Evolutionary conservation across 805 yeast species (phyloP).

Genomic region (Metschnikowia colocasiae): DNA sequence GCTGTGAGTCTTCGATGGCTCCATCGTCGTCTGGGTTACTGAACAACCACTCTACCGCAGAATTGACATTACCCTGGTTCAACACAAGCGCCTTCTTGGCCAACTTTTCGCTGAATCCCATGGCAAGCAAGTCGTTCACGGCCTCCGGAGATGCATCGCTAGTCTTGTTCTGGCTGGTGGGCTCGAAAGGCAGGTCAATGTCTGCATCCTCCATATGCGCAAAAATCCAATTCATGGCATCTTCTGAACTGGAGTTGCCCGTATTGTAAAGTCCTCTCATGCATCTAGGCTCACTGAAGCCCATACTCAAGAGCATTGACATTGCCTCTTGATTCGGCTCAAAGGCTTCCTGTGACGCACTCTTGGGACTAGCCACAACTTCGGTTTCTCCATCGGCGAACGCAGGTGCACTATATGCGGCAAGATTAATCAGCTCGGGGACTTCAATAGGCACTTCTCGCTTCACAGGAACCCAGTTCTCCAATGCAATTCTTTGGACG

Average conservation of each 20-base stretch:
- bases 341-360: conserved; percentile 27
- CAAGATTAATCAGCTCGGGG: conserved; percentile 46
- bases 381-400: conserved; percentile 25
- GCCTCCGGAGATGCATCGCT: conserved; percentile 31
- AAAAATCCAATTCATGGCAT: conserved; percentile 88
- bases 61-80: conserved; percentile 59
- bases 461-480: conserved; percentile 88
- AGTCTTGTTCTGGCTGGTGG: conserved; percentile 9
- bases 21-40: conserved; percentile 77
- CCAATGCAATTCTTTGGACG: conserved; percentile 76
- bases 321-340: conserved; percentile 55
- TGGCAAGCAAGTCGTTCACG: conserved; percentile 49
- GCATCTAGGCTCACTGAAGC: conserved; percentile 71
- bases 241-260: conserved; percentile 61
- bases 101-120: conserved; percentile 74
- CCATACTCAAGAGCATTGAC: conserved; percentile 67
- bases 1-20: conserved; percentile 33
- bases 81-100: conserved; percentile 70
- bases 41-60: conserved; percentile 91
- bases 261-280: conserved; percentile 68
- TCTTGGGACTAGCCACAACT: conserved; percentile 22
- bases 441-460: conserved; percentile 65
- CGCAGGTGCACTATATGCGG: conserved; percentile 39
- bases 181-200: conserved; percentile 60
- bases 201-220: conserved; percentile 83